Evolutionary conservation across 306 rosid species (phyloP).

Genomic region (Rosa multiflora): DNA sequence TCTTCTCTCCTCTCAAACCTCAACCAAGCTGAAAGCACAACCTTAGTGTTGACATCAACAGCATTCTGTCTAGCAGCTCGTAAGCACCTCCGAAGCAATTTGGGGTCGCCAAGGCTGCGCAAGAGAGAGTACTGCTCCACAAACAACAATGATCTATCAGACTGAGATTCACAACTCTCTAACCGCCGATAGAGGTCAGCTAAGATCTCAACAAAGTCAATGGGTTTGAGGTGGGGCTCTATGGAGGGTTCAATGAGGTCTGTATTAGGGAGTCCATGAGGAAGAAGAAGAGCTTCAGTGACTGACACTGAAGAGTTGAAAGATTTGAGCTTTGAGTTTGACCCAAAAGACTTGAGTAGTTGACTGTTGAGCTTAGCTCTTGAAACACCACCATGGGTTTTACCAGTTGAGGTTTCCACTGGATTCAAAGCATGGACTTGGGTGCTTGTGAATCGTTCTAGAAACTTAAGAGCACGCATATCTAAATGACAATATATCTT

Average conservation of each 20-base stretch:
- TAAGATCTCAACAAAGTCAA: slow-evolving; percentile 50
- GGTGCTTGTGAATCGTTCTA: slow-evolving; percentile 60
- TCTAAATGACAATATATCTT: slow-evolving; percentile 17
- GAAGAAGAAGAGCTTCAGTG: slow-evolving; percentile 38
- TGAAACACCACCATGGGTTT: slow-evolving; percentile 24
- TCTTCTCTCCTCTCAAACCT: slow-evolving; percentile 76
- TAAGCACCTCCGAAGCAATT: slow-evolving; percentile 65
- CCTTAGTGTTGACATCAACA: slow-evolving; percentile 58
- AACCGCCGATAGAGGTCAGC: slow-evolving; percentile 53
- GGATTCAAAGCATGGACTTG: slow-evolving; percentile 76
- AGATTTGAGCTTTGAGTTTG: slow-evolving; percentile 60
- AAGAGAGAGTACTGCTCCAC: slow-evolving; percentile 60
- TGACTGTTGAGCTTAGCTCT: slow-evolving; percentile 43
- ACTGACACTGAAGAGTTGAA: slow-evolving; percentile 36
- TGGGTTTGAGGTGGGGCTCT: slow-evolving; percentile 60
- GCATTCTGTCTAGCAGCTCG: slow-evolving; percentile 58
- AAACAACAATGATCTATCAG: slow-evolving; percentile 42
- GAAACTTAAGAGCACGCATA: slow-evolving; percentile 66
- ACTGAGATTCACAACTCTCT: slow-evolving; percentile 44
- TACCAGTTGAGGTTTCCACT: slow-evolving; percentile 38
- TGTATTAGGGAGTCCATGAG: slow-evolving; percentile 53
- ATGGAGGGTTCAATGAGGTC: slow-evolving; percentile 63
- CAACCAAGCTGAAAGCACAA: slow-evolving; percentile 78
- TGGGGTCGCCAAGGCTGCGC: slow-evolving; percentile 59
- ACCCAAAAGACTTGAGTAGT: slow-evolving; percentile 45